phyloP scores from a whole-genome alignment of 2,329 filamentous ascomycete genomes.

The Colletotrichum acutatum region DNA sequence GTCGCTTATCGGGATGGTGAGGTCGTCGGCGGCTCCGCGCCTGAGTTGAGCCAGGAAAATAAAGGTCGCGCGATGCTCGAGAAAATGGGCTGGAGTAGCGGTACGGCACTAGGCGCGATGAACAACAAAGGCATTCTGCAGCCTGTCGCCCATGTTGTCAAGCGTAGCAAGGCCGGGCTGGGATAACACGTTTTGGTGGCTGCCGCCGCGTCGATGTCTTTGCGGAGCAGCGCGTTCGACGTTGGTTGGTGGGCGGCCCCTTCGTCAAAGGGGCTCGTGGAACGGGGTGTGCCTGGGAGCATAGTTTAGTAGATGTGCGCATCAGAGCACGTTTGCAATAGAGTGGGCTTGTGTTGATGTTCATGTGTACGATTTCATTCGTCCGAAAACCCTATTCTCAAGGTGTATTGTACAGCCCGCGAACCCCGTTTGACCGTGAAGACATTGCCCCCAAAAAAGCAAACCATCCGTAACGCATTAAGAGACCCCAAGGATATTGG shows the following conservation, averaged over 20 bases:
- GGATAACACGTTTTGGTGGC: conserved; percentile 55
- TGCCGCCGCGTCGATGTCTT: fast-evolving
- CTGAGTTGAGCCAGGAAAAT: conserved; percentile 85
- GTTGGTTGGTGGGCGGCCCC: too few species aligned
- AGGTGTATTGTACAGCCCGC: conserved; percentile 78
- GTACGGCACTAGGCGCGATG: conserved; percentile 82
- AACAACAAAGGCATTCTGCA: conserved; percentile 91
- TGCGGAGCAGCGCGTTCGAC: neutral
- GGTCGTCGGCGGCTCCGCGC: conserved; percentile 84
- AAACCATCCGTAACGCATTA: conserved; percentile 82
- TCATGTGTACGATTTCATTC: conserved; percentile 73
- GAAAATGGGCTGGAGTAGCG: conserved; percentile 96
- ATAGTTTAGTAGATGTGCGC: neutral
- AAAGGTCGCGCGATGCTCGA: conserved; percentile 88
- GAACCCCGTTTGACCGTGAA: conserved; percentile 77
- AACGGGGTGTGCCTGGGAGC: too few species aligned
- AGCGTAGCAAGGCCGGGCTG: conserved; percentile 85
- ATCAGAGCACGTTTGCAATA: too few species aligned
- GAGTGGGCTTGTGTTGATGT: conserved; percentile 36
- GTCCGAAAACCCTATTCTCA: conserved; percentile 70
- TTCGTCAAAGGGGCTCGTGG: too few species aligned
- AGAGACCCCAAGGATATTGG: conserved; percentile 63
- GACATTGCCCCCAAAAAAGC: conserved; percentile 75
- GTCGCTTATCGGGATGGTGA: conserved; percentile 84
- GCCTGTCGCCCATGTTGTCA: conserved; percentile 88